phyloP scores from a whole-genome alignment of 495 filamentous ascomycete species.

The Penicillium ochrochloron region DNA sequence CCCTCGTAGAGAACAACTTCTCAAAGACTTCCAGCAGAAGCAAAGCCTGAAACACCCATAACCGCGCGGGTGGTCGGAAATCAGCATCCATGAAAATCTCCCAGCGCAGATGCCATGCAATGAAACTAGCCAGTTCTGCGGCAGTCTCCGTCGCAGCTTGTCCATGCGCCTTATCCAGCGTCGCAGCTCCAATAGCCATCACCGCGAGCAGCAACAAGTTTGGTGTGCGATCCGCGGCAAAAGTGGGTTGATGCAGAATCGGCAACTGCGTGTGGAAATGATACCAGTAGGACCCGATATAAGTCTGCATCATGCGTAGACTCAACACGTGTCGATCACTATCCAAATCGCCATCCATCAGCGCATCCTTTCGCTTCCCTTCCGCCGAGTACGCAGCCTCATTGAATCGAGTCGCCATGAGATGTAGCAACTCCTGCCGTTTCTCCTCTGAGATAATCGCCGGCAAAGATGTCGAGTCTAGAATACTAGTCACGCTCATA shows the following conservation, averaged over 20 bases:
- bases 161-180: slow-evolving; percentile 80
- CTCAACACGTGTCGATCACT: slow-evolving; percentile 80
- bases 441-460: slow-evolving; percentile 87
- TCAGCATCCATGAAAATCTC: slow-evolving; percentile 89
- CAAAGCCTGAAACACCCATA: slow-evolving; percentile 97
- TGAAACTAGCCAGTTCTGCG: slow-evolving; percentile 79
- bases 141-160: slow-evolving; percentile 71
- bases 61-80: slow-evolving; percentile 90
- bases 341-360: slow-evolving; percentile 78
- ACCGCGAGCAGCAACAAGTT: slow-evolving; percentile 89
- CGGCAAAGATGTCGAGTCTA: slow-evolving; percentile 82
- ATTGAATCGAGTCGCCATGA: slow-evolving; percentile 83
- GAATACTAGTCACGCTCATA: slow-evolving; percentile 88
- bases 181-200: slow-evolving; percentile 91
- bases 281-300: slow-evolving; percentile 91
- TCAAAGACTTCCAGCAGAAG: slow-evolving; percentile 91
- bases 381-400: slow-evolving; percentile 78
- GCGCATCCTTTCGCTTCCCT: slow-evolving; percentile 73
- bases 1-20: slow-evolving; percentile 92
- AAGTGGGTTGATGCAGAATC: slow-evolving; percentile 93
- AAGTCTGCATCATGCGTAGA: slow-evolving; percentile 91
- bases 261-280: slow-evolving; percentile 95
- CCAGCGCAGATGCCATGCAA: slow-evolving; percentile 91
- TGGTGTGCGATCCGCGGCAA: slow-evolving; percentile 82
- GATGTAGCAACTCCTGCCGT: slow-evolving; percentile 77